Percentiles rank a stretch among this genome's conserved stretches.
Conservation (phyloP, 352 stramenopile species). For the Saprolegnia diclina region DNA sequence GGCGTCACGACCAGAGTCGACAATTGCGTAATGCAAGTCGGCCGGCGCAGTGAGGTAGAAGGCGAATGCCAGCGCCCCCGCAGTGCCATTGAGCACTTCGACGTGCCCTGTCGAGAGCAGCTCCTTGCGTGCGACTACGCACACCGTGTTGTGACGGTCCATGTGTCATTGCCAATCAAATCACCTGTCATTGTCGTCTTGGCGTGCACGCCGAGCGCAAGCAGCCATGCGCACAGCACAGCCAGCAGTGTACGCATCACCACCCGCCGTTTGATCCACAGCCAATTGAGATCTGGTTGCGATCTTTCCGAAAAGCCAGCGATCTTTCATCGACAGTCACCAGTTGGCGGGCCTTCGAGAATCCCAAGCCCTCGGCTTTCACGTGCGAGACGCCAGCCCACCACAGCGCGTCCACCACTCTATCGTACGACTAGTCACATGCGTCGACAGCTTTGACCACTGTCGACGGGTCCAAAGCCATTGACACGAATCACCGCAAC, state of each 20-base stretch:
- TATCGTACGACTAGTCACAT: no score
- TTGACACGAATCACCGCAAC: no score
- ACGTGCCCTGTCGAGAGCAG: slow-evolving; percentile 18
- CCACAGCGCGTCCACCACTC: no score
- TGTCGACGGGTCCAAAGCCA: no score
- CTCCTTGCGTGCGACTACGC: slow-evolving; percentile 19
- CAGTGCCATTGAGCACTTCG: slow-evolving; percentile 2
- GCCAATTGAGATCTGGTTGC: not conserved
- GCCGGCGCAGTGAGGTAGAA: slow-evolving; percentile 67
- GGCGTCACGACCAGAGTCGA: slow-evolving; percentile 36
- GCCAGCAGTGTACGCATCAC: not conserved
- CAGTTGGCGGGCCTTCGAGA: no score
- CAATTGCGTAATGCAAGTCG: slow-evolving; percentile 62
- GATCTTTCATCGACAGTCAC: not conserved
- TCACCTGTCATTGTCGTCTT: slow-evolving; percentile 19
- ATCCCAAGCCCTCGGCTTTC: no score
- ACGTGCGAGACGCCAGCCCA: no score
- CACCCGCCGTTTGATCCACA: not conserved
- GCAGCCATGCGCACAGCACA: not conserved
- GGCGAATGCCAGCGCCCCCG: slow-evolving; percentile 48
- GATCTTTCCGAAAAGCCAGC: not conserved
- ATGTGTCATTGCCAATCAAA: not conserved
- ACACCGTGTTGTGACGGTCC: not conserved
- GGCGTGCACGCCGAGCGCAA: not conserved
- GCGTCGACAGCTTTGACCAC: no score